phyloP scores from a whole-genome alignment of 129 eudicot species.

The Tagetes patula region DNA sequence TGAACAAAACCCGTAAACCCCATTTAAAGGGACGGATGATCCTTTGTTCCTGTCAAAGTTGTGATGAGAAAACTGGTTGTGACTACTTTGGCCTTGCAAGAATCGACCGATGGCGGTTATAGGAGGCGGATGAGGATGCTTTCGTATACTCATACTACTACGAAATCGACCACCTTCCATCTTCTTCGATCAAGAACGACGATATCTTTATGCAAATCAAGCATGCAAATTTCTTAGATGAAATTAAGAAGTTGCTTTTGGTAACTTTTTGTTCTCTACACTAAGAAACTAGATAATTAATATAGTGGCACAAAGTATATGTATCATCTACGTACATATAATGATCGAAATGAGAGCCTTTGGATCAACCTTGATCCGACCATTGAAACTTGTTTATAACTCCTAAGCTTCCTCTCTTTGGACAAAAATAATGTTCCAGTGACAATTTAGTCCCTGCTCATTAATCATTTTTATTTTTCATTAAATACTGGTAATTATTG shows the following conservation, averaged over 20 bases:
- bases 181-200: slow-evolving; percentile 20
- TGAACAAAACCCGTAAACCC: slow-evolving; percentile 29
- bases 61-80: slow-evolving; percentile 29
- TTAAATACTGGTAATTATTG: slow-evolving; percentile 28
- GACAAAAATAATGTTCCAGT: slow-evolving; percentile 16
- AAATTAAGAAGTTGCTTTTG: too few relatives aligned
- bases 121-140: slow-evolving; percentile 35
- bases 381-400: slow-evolving; percentile 40
- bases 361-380: slow-evolving; percentile 36
- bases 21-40: slow-evolving; percentile 15
- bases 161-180: slow-evolving; percentile 45
- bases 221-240: slow-evolving; percentile 15
- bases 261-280: too few relatives aligned
- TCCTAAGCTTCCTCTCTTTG: slow-evolving; percentile 44
- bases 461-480: slow-evolving; percentile 27
- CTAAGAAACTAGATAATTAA: too few relatives aligned
- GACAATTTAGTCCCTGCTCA: slow-evolving; percentile 18
- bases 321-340: slow-evolving; percentile 14
- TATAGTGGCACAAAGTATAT: background rate
- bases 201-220: slow-evolving; percentile 17
- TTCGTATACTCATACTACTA: slow-evolving; percentile 26
- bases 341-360: slow-evolving; percentile 26
- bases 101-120: slow-evolving; percentile 64
- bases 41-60: slow-evolving; percentile 30
- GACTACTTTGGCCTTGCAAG: slow-evolving; percentile 52